Evolutionary conservation across 768 basidiomycete genomes (phyloP), one percentile per base, ranked within the genome.

Genomic region (Lenzites betulinus): DNA sequence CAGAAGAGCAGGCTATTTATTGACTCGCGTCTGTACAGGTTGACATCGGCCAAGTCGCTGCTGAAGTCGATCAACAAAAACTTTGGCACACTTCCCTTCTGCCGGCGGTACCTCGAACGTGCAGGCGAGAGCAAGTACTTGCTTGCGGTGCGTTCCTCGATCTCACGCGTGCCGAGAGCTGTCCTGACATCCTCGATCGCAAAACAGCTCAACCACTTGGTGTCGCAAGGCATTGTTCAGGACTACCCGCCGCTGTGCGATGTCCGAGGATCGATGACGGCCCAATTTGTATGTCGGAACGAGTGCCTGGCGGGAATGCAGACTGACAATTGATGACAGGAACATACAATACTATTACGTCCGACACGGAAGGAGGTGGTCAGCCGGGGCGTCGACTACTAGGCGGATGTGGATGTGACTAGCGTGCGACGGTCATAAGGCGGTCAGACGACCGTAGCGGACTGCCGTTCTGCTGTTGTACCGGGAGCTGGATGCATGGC

Each of bases 1-100:
- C 4, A 33, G 30, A 33, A 33, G 30, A 33, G 30, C 30, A 33
- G 30, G 30, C 30, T 33, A 33, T 33, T 4, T 33, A 33, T 33
- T 33, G 30, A 33, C 30, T 11, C 11, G 30, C 30, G 30, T 4
- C 30, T 16, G 16, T 20, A 15, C 62, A 94, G 93, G 63, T 78
- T 94, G 62, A 89, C 87, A 9, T 86, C 91, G 20, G 93, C 95
- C 0, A 95, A 93, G 73, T 83, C 89, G 6, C 76, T 99, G 20
- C 79, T 98, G 30, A 90, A 88, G 66, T 85, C 87, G 5, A 98
- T 99, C 73, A 89, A 92, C 69, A 89, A 84, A 73, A 89, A 92
- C 74, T 99, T 99, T 71, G 95, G 94, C 28, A 96, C 96, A 12
- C 75, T 98, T 61, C 95, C 97, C 3, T 99, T 92, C 75, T 98